phyloP scores from a whole-genome alignment of 345 rosid species.

The Linum usitatissimum region DNA sequence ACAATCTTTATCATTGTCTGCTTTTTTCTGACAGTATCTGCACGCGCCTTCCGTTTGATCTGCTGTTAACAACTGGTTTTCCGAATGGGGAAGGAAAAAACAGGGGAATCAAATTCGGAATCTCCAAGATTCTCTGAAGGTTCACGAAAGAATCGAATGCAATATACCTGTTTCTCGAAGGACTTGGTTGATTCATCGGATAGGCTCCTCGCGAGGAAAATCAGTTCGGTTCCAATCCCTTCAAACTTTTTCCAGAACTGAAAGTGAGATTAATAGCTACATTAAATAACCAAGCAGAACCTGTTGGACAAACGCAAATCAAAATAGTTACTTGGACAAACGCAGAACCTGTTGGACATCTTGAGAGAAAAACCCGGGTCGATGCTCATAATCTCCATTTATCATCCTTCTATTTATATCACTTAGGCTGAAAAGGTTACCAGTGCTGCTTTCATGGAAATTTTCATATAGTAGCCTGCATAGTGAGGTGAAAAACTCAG shows the following conservation, averaged over 20 bases:
- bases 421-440: constrained; percentile 37
- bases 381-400: constrained; percentile 59
- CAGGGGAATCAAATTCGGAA: no score
- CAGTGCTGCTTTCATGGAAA: constrained; percentile 55
- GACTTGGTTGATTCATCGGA: constrained; percentile 43
- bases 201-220: constrained; percentile 56
- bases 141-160: neutral
- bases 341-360: constrained; percentile 57
- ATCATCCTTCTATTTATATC: constrained; percentile 60
- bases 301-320: neutral
- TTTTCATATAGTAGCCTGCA: constrained; percentile 63
- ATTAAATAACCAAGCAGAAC: neutral
- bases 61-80: constrained; percentile 25
- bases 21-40: constrained; percentile 55
- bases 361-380: constrained; percentile 45
- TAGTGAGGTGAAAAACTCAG: constrained; percentile 61
- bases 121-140: neutral
- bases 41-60: constrained; percentile 42
- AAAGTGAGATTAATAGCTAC: constrained; percentile 4
- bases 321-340: neutral
- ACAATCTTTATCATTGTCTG: constrained; percentile 40
- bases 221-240: constrained; percentile 55
- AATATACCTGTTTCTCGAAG: constrained; percentile 48
- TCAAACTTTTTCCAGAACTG: constrained; percentile 70
- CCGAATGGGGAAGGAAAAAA: constrained; percentile 8